Evolutionary conservation across 352 stramenopile species (phyloP).

Genomic region (Phytophthora vignae): DNA sequence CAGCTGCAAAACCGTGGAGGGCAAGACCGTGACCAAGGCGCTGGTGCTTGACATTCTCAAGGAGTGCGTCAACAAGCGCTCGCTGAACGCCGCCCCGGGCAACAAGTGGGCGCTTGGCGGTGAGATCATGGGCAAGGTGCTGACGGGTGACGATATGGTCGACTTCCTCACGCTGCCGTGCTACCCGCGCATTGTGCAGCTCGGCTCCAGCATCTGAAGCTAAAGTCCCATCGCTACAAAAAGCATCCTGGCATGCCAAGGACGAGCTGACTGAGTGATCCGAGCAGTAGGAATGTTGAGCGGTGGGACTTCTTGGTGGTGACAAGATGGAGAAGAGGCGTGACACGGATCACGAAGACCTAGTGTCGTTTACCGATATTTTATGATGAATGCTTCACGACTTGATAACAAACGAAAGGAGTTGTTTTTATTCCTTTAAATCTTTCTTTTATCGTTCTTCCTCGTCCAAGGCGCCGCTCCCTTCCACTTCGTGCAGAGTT

Average conservation of each 20-base stretch:
- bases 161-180: slow-evolving; percentile 87
- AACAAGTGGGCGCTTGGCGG: slow-evolving; percentile 77
- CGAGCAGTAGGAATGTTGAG: slow-evolving; percentile 36
- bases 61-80: slow-evolving; percentile 70
- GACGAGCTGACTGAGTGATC: slow-evolving; percentile 34
- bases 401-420: not conserved
- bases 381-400: slow-evolving; percentile 34
- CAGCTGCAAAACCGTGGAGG: slow-evolving; percentile 70
- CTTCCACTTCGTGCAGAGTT: slow-evolving; percentile 41
- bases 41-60: slow-evolving; percentile 71
- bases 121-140: slow-evolving; percentile 71
- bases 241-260: slow-evolving; percentile 34
- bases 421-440: not conserved
- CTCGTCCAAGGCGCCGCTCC: not conserved
- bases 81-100: slow-evolving; percentile 43
- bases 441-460: not conserved
- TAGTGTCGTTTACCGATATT: slow-evolving; percentile 35
- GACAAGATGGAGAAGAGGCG: slow-evolving; percentile 19
- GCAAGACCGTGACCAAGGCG: slow-evolving; percentile 70
- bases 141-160: slow-evolving; percentile 81
- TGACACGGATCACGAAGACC: not conserved
- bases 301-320: slow-evolving; percentile 40
- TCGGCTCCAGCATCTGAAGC: slow-evolving; percentile 76
- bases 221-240: slow-evolving; percentile 46
- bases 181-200: slow-evolving; percentile 84